Evolutionary conservation across 768 basidiomycete species (phyloP), one percentile per base, ranked within the genome.

Genomic region (Rhodotorula toruloides): DNA sequence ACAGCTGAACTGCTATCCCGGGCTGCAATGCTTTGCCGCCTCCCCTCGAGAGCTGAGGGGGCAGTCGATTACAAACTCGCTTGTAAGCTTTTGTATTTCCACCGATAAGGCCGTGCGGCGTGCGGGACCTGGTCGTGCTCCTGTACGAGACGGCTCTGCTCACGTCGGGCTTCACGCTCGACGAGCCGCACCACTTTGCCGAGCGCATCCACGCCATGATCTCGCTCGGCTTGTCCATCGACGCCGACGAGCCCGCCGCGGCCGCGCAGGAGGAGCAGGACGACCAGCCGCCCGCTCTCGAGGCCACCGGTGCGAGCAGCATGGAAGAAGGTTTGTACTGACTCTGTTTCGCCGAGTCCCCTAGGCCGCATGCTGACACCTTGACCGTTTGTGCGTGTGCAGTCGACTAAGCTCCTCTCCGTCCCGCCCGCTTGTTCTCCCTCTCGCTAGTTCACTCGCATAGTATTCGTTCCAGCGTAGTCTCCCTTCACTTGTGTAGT

Each of bases 191-290:
- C 68, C 90, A 88, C 63, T 98, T 96, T 78, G 89, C 92, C 67
- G 88, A 89, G 82, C 89, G 94, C 72, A 97, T 98, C 79, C 85
- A 94, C 83, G 87, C 91, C 68, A 97, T 97, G 94, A 93, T 99
- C 78, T 83, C 89, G 76, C 70, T 47, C 70, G 83, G 84, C 43
- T 83, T 92, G 73, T 90, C 89, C 74, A 85, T 93, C 66, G 90
- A 93, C 75, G 89, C 90, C 66, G 88, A 90, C 50, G 90, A 91
- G 47, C 27, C 85, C 56, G 83, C 80, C 71, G 81, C 81, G 4
- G 82, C 83, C 36, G 73, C 80, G 31, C 77, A 81, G 8, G 73
- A 80, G 13, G 80, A 81, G 22, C 74, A 67, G n/a, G 78, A 76
- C 37, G 77, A 77, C 43, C 70, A 68, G 27, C 77, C 79, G 16